Conservation (phyloP, 164 flowering plant species). For the Cinnamomum micranthum region DNA sequence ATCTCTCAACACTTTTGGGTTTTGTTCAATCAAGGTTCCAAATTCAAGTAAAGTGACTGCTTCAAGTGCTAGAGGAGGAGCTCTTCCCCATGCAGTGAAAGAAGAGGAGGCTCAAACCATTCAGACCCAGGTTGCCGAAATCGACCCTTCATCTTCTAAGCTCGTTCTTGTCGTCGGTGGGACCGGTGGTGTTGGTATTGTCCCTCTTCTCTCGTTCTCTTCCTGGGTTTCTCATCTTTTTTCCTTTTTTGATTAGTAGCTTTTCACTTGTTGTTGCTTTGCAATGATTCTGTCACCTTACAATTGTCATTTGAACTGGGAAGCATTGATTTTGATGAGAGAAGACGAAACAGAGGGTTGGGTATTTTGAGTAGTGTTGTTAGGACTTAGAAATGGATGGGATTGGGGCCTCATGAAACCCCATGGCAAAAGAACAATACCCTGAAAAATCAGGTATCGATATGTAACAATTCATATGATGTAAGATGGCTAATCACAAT, state of each 20-base stretch:
- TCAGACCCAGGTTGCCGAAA: constrained; percentile 23
- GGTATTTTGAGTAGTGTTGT: too few species aligned
- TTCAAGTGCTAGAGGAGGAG: constrained; percentile 14
- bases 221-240: background rate
- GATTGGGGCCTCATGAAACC: too few species aligned
- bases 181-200: constrained; percentile 87
- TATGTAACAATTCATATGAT: too few species aligned
- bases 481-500: too few species aligned
- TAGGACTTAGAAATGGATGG: too few species aligned
- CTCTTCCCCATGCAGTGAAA: constrained; percentile 34
- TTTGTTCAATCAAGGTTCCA: constrained; percentile 8
- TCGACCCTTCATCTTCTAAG: constrained; percentile 51
- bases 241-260: background rate
- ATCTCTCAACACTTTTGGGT: constrained; percentile 11
- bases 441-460: too few species aligned
- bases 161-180: constrained; percentile 91
- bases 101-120: constrained; percentile 35
- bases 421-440: too few species aligned
- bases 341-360: too few species aligned
- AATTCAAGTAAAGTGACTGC: constrained; percentile 4
- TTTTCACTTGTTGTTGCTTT: background rate
- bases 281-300: background rate
- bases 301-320: too few species aligned
- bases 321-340: too few species aligned
- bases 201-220: background rate